Evolutionary conservation across 2,329 filamentous ascomycete species (phyloP).

Genomic region (Phyllosticta citriasiana): DNA sequence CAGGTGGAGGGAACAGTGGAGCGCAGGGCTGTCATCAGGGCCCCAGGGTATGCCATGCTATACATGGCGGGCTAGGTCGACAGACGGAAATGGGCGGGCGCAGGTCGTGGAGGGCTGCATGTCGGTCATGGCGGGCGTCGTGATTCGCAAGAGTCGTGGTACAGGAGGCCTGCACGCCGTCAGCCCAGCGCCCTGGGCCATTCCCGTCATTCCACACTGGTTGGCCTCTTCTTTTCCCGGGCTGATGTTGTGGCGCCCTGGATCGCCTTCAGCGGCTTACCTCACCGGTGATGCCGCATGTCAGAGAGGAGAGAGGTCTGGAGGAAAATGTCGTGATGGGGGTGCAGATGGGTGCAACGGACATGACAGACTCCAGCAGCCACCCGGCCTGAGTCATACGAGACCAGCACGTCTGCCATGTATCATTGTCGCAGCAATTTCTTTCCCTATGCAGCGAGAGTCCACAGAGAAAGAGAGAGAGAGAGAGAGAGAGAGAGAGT

Average conservation of each 20-base stretch:
- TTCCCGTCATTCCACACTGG: neutral
- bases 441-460: neutral
- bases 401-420: neutral
- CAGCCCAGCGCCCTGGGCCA: neutral
- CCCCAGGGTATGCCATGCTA: neutral
- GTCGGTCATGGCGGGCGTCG: neutral
- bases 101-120: slow-evolving; percentile 2
- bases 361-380: neutral
- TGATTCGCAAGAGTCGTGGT: slow-evolving; percentile 3
- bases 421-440: neutral
- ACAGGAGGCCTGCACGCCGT: slow-evolving; percentile 4
- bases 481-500: neutral
- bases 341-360: neutral
- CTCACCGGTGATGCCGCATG: neutral
- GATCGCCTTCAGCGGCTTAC: neutral
- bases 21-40: slow-evolving; percentile 6
- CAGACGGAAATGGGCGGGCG: slow-evolving; percentile 4
- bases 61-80: neutral
- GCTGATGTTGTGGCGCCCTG: neutral
- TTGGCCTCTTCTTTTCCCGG: neutral
- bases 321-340: neutral
- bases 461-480: neutral
- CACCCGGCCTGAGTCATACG: neutral
- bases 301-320: neutral
- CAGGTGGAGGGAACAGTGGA: slow-evolving; percentile 6